A percentile compares a stretch with the other conserved stretches of the same genome.
These are phyloP conservation scores for Pichia terricola DNA, from an alignment of 1,139 yeast species.

Conservation along the genomic window DNA sequence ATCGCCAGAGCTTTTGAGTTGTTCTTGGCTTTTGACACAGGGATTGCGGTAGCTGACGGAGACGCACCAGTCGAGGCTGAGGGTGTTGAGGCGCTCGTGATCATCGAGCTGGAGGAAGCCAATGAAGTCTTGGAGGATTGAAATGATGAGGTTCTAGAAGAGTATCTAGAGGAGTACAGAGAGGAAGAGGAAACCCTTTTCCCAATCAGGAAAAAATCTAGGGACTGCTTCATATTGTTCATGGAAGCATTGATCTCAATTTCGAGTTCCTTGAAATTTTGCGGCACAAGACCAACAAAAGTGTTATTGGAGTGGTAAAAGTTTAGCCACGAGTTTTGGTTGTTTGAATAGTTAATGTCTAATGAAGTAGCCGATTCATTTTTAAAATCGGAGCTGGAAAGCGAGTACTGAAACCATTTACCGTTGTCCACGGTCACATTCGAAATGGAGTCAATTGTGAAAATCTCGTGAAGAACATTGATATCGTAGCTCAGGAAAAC, in stretches of 20 bases:
- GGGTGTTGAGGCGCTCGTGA: conserved; percentile 16
- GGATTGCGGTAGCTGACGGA: background rate
- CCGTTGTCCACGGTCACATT: conserved; percentile 60
- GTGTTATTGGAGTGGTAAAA: conserved; percentile 55
- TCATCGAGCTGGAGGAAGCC: conserved; percentile 18
- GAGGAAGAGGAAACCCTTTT: conserved; percentile 13
- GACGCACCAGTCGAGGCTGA: background rate
- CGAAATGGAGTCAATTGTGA: conserved; percentile 43
- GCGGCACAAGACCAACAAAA: conserved; percentile 60
- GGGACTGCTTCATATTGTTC: conserved; percentile 31
- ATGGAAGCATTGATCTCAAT: conserved; percentile 47
- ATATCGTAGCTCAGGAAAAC: conserved; percentile 50
- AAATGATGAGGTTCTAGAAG: background rate
- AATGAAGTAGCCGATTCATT: conserved; percentile 43
- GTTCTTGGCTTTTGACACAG: conserved; percentile 14
- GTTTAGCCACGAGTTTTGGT: conserved; percentile 43
- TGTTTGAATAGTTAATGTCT: conserved; percentile 34
- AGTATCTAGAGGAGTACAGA: background rate
- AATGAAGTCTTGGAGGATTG: conserved; percentile 10
- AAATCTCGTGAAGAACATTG: conserved; percentile 39
- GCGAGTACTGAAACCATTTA: conserved; percentile 43
- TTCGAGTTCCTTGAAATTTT: conserved; percentile 37
- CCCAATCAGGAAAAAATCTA: conserved; percentile 41
- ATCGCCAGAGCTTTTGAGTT: conserved; percentile 50
- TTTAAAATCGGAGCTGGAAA: conserved; percentile 46